Evolutionary conservation across 1,284 basidiomycete species (phyloP).

Genomic region (Cryptococcus sp.): DNA sequence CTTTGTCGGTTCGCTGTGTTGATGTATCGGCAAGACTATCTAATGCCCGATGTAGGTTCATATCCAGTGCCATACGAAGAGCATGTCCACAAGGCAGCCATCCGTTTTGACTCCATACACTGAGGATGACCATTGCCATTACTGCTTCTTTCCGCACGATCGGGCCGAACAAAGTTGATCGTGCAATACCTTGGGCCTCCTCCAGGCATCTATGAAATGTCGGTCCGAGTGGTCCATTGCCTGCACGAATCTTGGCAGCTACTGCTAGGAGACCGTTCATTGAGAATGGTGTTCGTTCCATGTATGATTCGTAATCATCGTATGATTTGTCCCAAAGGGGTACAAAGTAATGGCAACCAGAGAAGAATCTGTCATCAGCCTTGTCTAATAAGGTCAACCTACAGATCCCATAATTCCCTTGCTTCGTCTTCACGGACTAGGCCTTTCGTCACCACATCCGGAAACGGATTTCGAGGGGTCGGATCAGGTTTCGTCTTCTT

Average conservation of each 20-base stretch:
- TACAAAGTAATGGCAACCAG: conserved; percentile 90
- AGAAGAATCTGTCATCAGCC: conserved; percentile 68
- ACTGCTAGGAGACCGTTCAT: conserved; percentile 68
- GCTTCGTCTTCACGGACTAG: conserved; percentile 75
- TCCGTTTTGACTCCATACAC: conserved; percentile 88
- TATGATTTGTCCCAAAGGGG: conserved; percentile 84
- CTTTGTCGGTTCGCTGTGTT: conserved; percentile 64
- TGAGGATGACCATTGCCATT: conserved; percentile 85
- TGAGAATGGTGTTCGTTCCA: conserved; percentile 87
- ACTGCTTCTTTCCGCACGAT: conserved; percentile 90
- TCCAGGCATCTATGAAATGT: conserved; percentile 87
- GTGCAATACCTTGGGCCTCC: conserved; percentile 88
- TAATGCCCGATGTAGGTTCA: conserved; percentile 81
- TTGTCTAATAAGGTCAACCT: conserved; percentile 29
- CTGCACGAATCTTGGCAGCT: conserved; percentile 83
- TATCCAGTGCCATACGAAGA: conserved; percentile 88
- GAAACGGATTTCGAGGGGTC: conserved; percentile 62
- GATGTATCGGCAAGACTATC: conserved; percentile 74
- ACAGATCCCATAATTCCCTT: conserved; percentile 79
- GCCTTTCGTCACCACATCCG: conserved; percentile 52
- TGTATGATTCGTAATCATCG: conserved; percentile 83
- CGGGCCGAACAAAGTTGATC: conserved; percentile 85
- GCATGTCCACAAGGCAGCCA: conserved; percentile 88
- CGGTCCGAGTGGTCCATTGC: conserved; percentile 69
- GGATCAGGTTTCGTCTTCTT: conserved; percentile 84